phyloP scores from a whole-genome alignment of 2,329 filamentous ascomycete genomes.

The Phialophora expanda region DNA sequence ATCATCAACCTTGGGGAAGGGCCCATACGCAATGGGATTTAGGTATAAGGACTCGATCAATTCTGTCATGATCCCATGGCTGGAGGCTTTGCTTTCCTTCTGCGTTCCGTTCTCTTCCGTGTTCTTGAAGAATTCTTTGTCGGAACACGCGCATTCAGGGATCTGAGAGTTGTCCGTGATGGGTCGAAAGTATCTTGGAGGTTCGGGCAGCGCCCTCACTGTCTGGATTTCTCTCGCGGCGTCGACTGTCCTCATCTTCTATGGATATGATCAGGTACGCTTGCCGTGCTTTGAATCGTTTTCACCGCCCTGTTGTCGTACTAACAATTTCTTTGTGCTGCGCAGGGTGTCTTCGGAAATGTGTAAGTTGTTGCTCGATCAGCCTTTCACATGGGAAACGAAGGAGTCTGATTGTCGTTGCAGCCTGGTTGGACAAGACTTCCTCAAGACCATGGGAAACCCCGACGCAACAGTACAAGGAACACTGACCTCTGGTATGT shows the following conservation, averaged over 20 bases:
- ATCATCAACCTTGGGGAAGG: slow-evolving; percentile 7
- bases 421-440: slow-evolving; percentile 42
- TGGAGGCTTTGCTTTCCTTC: background rate
- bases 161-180: slow-evolving; percentile 40
- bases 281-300: background rate
- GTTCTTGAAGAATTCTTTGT: background rate
- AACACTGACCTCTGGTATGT: slow-evolving; percentile 42
- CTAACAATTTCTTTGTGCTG: slow-evolving; percentile 3
- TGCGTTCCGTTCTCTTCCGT: background rate
- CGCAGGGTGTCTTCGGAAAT: slow-evolving; percentile 47
- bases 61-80: background rate
- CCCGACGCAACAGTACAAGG: slow-evolving; percentile 36
- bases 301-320: background rate
- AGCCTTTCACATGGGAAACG: background rate
- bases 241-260: slow-evolving; percentile 58
- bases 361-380: slow-evolving; percentile 26
- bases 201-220: slow-evolving; percentile 57
- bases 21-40: background rate
- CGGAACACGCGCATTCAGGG: background rate
- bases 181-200: slow-evolving; percentile 57
- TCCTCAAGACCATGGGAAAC: slow-evolving; percentile 40
- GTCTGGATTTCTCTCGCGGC: slow-evolving; percentile 60
- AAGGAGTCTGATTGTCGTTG: background rate
- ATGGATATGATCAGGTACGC: slow-evolving; percentile 52
- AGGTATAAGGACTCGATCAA: slow-evolving; percentile 1